phyloP scores from a whole-genome alignment of 2,329 filamentous ascomycete genomes.

The Colletotrichum falcatum region DNA sequence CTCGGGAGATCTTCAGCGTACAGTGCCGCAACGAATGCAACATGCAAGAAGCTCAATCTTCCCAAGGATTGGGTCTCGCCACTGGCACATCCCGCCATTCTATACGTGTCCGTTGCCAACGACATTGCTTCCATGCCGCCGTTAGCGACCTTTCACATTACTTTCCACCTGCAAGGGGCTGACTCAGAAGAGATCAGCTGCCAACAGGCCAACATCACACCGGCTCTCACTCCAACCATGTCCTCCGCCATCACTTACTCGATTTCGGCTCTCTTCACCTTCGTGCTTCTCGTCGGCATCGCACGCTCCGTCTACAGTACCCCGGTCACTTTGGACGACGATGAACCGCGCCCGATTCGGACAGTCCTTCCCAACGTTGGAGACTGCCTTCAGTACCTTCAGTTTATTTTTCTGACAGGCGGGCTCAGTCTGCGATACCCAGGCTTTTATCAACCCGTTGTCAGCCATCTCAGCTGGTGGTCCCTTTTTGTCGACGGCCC shows the following conservation, averaged over 20 bases:
- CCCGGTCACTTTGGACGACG: conserved; percentile 17
- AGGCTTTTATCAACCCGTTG: conserved; percentile 78
- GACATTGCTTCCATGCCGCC: conserved; percentile 34
- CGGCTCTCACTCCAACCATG: conserved; percentile 24
- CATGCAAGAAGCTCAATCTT: conserved; percentile 10
- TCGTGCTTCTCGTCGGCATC: conserved; percentile 40
- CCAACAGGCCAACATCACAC: conserved; percentile 41
- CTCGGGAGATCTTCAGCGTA: conserved; percentile 26
- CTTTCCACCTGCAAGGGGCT: conserved; percentile 26
- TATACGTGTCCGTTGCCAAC: conserved; percentile 16
- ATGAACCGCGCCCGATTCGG: conserved; percentile 12
- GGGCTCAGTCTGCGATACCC: conserved; percentile 78
- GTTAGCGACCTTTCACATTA: conserved; percentile 39
- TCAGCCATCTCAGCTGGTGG: conserved; percentile 76
- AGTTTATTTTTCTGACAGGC: conserved; percentile 79
- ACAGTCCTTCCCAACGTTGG: conserved; percentile 43
- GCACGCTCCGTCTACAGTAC: conserved; percentile 23
- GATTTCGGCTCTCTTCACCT: conserved; percentile 40
- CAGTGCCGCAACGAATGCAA: conserved; percentile 8
- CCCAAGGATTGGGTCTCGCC: neutral
- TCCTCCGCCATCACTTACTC: conserved; percentile 36
- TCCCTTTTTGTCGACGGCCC: conserved; percentile 68
- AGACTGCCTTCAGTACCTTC: conserved; percentile 79
- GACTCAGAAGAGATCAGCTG: conserved; percentile 33
- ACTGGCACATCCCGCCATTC: neutral